Evolutionary conservation across 2,329 filamentous ascomycete species (phyloP), one percentile per base, ranked within the genome.

Genomic region (Zelopaecilomyces penicillatus): DNA sequence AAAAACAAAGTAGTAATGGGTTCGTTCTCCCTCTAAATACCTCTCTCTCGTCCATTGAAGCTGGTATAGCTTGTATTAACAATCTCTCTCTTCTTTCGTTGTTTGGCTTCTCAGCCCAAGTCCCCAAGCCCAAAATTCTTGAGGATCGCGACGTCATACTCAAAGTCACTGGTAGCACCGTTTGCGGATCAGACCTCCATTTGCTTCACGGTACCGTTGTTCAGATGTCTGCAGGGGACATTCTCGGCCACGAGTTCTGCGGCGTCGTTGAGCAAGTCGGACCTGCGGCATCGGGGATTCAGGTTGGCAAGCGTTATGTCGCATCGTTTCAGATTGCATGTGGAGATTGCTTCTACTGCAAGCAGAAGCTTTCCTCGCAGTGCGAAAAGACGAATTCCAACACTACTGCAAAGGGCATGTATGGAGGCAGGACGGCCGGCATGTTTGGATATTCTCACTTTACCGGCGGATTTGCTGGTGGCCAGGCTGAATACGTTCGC

Each of bases 241-340:
- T 86, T 34, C 70, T 86, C 0, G 82, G 83, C 19, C 75, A 78
- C 53, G 75, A 78, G 49, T 78, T 86, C 57, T 76, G 74, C 48
- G 75, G 75, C 30, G 58, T 77, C 19, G 75, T 73, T 3, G 73
- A 76, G 31, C 65, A 72, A 39, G 66, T 82, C 1, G 83, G 83
- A 0, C 60, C 75, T 0, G 69, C 50, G 0, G 71, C 80, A 3
- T 75, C 63, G 41, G 74, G 73, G 3, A 61, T 82, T 39, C 64
- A 78, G 48, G 63, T 69, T 6, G 83, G 82, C 10, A 75, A 80
- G 52, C 71, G 88, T 30, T 89, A 93, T 19, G 88, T 95, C 1
- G 87, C 85, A 0, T 85, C 82, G 7, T 95, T 95, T 69, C 87
- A 93, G 62, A 93, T 95, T 57, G 85, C 87, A 0, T 81, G 77